Evolutionary conservation across 768 basidiomycete species (phyloP).

Genomic region (Coprinopsis cinerea): DNA sequence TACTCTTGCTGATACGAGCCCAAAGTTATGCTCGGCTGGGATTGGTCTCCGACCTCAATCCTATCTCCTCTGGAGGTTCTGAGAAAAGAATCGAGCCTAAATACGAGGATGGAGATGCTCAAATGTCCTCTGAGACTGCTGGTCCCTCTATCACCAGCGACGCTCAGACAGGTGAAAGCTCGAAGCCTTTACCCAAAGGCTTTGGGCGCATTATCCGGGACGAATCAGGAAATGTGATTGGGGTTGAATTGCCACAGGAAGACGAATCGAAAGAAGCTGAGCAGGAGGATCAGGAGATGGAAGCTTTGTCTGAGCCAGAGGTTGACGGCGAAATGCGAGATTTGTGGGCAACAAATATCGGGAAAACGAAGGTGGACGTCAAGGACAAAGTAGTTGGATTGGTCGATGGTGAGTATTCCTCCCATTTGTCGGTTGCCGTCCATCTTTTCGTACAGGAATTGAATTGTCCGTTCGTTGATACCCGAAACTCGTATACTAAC

Average conservation of each 20-base stretch:
- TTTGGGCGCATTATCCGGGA: constrained; percentile 83
- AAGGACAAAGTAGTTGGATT: constrained; percentile 14
- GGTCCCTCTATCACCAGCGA: background rate
- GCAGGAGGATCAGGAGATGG: constrained; percentile 31
- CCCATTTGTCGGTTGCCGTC: background rate
- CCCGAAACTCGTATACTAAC: too few species aligned
- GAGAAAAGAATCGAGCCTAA: constrained; percentile 34
- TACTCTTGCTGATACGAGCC: constrained; percentile 7
- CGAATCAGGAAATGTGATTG: constrained; percentile 65
- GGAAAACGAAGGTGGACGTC: constrained; percentile 19
- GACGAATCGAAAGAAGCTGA: constrained; percentile 30
- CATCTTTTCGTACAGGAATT: too few species aligned
- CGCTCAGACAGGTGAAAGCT: constrained; percentile 12
- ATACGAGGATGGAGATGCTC: background rate
- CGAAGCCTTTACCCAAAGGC: constrained; percentile 43
- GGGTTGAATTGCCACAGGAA: constrained; percentile 59
- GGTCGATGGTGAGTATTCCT: constrained; percentile 22
- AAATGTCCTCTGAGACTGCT: background rate
- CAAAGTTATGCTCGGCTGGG: constrained; percentile 75
- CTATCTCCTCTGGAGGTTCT: constrained; percentile 60
- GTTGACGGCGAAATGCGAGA: constrained; percentile 26
- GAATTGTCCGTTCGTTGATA: too few species aligned
- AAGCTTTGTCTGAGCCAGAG: constrained; percentile 32
- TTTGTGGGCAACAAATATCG: constrained; percentile 37
- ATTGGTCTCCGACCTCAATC: constrained; percentile 63